A percentile compares a stretch with the other conserved stretches of the same genome.
These are phyloP conservation scores for Filobasidium floriforme DNA, from an alignment of 768 basidiomycete genomes.

Conservation along the genomic window DNA sequence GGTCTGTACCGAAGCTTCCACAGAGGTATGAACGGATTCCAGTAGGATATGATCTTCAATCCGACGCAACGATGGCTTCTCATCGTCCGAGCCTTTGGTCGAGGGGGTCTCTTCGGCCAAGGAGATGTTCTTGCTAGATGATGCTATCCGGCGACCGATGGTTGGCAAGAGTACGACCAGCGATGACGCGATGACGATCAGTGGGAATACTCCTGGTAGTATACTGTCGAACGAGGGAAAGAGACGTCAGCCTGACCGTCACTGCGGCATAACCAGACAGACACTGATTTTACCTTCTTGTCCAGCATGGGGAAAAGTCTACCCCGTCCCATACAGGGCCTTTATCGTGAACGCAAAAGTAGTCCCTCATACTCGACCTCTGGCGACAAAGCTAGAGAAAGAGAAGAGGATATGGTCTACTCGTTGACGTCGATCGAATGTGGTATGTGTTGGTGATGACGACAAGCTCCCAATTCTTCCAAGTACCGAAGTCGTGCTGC, in stretches of 20 bases:
- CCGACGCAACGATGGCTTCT: slow-evolving; percentile 10
- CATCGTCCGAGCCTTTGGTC: background rate
- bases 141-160: background rate
- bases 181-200: slow-evolving; percentile 5
- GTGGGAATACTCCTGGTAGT: slow-evolving; percentile 7
- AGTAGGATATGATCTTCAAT: slow-evolving; percentile 20
- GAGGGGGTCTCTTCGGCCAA: background rate
- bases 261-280: background rate
- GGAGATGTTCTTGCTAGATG: background rate
- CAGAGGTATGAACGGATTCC: slow-evolving; percentile 4
- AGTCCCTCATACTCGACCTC: background rate
- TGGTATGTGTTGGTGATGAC: too few species aligned
- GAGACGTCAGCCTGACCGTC: background rate
- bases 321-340: slow-evolving; percentile 21
- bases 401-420: too few species aligned
- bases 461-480: too few species aligned
- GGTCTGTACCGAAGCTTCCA: slow-evolving; percentile 10
- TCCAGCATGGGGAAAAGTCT: slow-evolving; percentile 21
- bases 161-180: background rate
- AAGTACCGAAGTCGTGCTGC: too few species aligned
- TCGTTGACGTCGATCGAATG: too few species aligned
- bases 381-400: background rate
- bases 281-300: slow-evolving; percentile 7
- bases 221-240: background rate
- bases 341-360: background rate